These are phyloP conservation scores for Penicillium sp. DNA, from an alignment of 2,329 filamentous ascomycete genomes.

Conservation along the genomic window DNA sequence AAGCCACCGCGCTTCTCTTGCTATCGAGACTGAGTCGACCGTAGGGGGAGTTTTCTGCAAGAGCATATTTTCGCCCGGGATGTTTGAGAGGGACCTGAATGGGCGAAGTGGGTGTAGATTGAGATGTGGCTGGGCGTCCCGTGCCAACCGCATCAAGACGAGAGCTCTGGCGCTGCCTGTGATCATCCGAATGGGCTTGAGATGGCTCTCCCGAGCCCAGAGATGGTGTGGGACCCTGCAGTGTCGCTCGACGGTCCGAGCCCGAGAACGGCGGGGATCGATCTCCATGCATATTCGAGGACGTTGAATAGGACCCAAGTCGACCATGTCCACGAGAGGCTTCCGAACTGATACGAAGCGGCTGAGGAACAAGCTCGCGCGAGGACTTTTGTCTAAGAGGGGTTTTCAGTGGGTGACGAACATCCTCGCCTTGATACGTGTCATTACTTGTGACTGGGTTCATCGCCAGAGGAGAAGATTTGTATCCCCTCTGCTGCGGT, in stretches of 20 bases:
- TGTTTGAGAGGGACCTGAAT: constrained; percentile 9
- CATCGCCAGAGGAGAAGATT: constrained; percentile 29
- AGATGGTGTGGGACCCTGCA: neutral
- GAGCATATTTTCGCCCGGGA: constrained; percentile 5
- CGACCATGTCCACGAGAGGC: constrained; percentile 5
- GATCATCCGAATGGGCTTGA: neutral
- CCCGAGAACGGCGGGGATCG: constrained; percentile 1
- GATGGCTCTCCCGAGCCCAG: neutral
- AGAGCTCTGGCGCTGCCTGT: constrained; percentile 3
- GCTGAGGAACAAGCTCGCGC: neutral
- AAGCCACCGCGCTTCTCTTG: neutral
- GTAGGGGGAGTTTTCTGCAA: neutral
- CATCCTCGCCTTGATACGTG: constrained; percentile 1
- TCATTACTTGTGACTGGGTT: constrained; percentile 17
- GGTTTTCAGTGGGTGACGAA: neutral
- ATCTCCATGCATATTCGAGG: neutral
- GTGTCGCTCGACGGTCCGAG: neutral
- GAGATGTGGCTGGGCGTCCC: neutral
- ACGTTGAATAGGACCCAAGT: neutral
- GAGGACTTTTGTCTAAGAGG: neutral
- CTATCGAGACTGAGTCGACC: neutral
- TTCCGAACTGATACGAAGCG: constrained; percentile 6
- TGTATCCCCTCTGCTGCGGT: constrained; percentile 20
- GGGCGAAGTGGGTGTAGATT: neutral
- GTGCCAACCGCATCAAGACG: neutral